Evolutionary conservation across 2,329 filamentous ascomycete genomes (phyloP).

Genomic region (Phialophora chinensis): DNA sequence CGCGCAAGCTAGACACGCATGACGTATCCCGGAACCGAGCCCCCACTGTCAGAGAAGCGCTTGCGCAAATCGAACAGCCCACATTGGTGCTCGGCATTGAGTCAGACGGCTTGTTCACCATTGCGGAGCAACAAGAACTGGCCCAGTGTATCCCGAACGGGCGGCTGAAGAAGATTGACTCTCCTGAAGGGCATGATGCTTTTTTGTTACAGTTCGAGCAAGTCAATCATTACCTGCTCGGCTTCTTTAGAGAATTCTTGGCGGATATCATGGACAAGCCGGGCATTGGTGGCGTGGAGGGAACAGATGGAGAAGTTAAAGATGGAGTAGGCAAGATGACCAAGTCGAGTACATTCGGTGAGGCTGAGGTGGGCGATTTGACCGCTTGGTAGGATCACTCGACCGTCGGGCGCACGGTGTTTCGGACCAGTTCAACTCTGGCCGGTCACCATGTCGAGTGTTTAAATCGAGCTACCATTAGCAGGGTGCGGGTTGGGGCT

Average conservation of each 20-base stretch:
- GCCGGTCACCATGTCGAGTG: conserved; percentile 4
- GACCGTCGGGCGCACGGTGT: conserved; percentile 3
- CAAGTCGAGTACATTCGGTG: conserved; percentile 91
- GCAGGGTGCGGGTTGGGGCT: conserved; percentile 9
- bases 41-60: conserved; percentile 69
- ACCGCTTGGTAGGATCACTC: conserved; percentile 38
- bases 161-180: conserved; percentile 84
- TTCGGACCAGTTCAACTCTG: conserved; percentile 39
- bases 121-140: conserved; percentile 92
- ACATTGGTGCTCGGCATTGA: conserved; percentile 92
- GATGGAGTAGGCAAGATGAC: conserved; percentile 66
- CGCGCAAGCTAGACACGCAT: conserved; percentile 95
- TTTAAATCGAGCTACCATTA: neutral
- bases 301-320: conserved; percentile 45
- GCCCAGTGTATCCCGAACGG: conserved; percentile 80
- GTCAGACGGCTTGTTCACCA: conserved; percentile 94
- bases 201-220: conserved; percentile 97
- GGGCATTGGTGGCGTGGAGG: conserved; percentile 44
- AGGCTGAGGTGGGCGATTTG: conserved; percentile 91
- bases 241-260: conserved; percentile 80
- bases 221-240: conserved; percentile 85
- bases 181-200: conserved; percentile 92
- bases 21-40: conserved; percentile 82
- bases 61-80: conserved; percentile 84
- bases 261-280: conserved; percentile 83